Percentiles rank a stretch among this genome's conserved stretches.
phyloP scores from a whole-genome alignment of 176 grass and related monocot species.

The Metroxylon sagu region DNA sequence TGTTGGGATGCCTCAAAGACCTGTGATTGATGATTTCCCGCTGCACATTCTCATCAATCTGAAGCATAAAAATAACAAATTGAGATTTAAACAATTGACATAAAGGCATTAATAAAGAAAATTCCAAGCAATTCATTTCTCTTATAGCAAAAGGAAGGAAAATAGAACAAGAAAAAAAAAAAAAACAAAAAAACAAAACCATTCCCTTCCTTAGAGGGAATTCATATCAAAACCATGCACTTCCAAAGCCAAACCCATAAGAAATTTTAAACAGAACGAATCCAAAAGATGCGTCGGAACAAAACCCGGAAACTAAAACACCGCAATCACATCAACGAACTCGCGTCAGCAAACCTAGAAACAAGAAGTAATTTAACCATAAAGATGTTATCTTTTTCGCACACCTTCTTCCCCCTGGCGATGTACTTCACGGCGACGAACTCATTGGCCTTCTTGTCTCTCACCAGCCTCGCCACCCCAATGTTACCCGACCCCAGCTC shows the following conservation, averaged over 20 bases:
- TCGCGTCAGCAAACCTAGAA: neutral
- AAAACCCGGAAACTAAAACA: neutral
- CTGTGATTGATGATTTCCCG: conserved; percentile 96
- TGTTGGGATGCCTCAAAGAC: conserved; percentile 81
- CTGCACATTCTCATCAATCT: conserved; percentile 97
- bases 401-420: conserved; percentile 84
- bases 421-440: conserved; percentile 97
- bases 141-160: too few species aligned
- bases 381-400: neutral
- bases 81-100: too few species aligned
- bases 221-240: too few species aligned
- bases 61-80: conserved; percentile 9
- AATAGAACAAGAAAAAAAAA: too few species aligned
- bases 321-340: neutral
- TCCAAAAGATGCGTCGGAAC: too few species aligned
- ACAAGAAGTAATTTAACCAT: neutral
- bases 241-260: too few species aligned
- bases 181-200: too few species aligned
- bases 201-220: too few species aligned
- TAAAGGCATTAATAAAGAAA: too few species aligned
- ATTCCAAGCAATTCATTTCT: too few species aligned
- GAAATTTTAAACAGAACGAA: too few species aligned
- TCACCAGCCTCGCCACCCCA: conserved; percentile 75
- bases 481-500: conserved; percentile 77
- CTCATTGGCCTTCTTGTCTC: conserved; percentile 67